Evolutionary conservation across 2,329 filamentous ascomycete genomes (phyloP).

Genomic region (Ilyonectria destructans): DNA sequence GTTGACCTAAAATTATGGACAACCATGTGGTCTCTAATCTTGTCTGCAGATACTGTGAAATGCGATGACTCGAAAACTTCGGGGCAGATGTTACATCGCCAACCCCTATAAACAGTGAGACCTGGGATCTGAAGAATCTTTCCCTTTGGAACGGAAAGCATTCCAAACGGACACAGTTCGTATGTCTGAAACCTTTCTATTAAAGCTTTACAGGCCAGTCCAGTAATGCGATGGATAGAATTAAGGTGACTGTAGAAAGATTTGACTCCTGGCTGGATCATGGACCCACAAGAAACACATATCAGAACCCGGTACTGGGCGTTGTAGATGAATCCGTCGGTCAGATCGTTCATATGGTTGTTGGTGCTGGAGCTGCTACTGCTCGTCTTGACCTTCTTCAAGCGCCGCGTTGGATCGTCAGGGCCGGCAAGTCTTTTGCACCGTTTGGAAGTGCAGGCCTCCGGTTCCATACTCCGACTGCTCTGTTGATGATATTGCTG

Average conservation of each 20-base stretch:
- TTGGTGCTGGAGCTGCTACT: no score
- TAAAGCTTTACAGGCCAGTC: background rate
- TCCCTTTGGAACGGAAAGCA: background rate
- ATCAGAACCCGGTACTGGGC: background rate
- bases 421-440: background rate
- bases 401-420: background rate
- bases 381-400: background rate
- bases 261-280: background rate
- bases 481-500: slow-evolving; percentile 2
- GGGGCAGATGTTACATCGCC: no score
- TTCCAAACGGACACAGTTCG: background rate
- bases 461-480: background rate
- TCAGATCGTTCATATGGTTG: background rate
- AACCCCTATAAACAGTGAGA: background rate
- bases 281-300: background rate
- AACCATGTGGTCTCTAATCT: no score
- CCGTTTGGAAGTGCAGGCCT: background rate
- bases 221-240: background rate
- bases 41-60: no score
- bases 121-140: background rate
- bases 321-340: background rate
- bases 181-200: background rate
- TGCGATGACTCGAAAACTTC: no score
- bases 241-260: background rate
- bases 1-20: no score